Conservation (phyloP, 768 basidiomycete species). For the Naganishia friedmannii region DNA sequence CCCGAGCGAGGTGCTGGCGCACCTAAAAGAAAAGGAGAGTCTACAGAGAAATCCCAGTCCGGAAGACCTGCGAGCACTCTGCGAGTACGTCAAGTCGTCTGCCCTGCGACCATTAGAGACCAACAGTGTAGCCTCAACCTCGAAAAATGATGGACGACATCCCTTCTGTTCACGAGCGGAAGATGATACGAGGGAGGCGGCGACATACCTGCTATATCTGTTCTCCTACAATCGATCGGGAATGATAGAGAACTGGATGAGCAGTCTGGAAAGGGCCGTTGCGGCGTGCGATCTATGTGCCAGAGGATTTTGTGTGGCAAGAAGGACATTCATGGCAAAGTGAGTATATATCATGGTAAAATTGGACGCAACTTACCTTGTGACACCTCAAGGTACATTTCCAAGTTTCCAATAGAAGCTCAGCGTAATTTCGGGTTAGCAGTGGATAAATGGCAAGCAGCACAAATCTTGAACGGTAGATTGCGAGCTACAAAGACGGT, state of each 20-base stretch:
- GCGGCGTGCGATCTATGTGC: conserved; percentile 69
- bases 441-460: conserved; percentile 69
- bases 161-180: not conserved
- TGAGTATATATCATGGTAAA: conserved; percentile 55
- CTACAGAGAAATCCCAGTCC: conserved; percentile 40
- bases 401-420: conserved; percentile 60
- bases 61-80: conserved; percentile 39
- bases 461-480: conserved; percentile 52
- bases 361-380: conserved; percentile 1
- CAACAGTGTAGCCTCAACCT: not conserved
- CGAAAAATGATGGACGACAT: not conserved
- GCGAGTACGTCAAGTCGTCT: conserved; percentile 37
- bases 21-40: conserved; percentile 38
- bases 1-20: conserved; percentile 19
- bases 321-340: conserved; percentile 66
- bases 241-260: conserved; percentile 65
- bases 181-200: conserved; percentile 55
- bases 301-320: conserved; percentile 63
- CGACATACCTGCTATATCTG: conserved; percentile 76
- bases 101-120: conserved; percentile 7
- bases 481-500: not conserved
- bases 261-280: conserved; percentile 60
- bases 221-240: conserved; percentile 66
- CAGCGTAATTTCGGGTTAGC: conserved; percentile 62
- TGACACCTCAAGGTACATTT: conserved; percentile 63